Percentiles rank a stretch among this genome's conserved stretches.
Evolutionary conservation across 345 rosid genomes (phyloP).

Genomic region (Arabidopsis arenosa): DNA sequence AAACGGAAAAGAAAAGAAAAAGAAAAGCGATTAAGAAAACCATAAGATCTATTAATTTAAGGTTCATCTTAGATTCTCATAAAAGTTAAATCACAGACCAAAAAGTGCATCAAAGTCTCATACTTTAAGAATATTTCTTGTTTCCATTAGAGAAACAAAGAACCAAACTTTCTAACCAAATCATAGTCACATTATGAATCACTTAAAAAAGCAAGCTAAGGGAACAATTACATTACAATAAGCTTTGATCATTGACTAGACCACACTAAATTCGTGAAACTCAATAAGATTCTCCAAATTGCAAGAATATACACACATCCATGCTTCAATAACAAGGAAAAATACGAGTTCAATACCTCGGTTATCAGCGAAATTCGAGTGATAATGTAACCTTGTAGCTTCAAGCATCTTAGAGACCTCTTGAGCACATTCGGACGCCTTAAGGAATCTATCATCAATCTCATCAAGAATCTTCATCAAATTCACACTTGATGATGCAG

Average conservation of each 20-base stretch:
- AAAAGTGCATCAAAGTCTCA: slow-evolving; percentile 37
- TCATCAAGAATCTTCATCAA: slow-evolving; percentile 67
- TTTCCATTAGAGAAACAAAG: slow-evolving; percentile 32
- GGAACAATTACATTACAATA: not conserved
- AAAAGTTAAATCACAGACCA: slow-evolving; percentile 39
- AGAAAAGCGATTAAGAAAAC: slow-evolving; percentile 25
- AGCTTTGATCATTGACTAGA: slow-evolving; percentile 1
- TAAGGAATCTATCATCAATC: slow-evolving; percentile 87
- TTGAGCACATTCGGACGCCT: slow-evolving; percentile 81
- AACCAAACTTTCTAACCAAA: slow-evolving; percentile 31
- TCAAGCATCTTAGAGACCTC: slow-evolving; percentile 90
- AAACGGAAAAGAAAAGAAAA: slow-evolving; percentile 17
- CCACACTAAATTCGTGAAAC: not conserved
- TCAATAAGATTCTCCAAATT: slow-evolving; percentile 34
- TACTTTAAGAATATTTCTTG: slow-evolving; percentile 27
- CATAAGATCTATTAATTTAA: slow-evolving; percentile 41
- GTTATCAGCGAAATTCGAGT: slow-evolving; percentile 90
- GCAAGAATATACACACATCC: slow-evolving; percentile 15
- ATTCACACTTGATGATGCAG: slow-evolving; percentile 46
- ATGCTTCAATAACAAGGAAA: slow-evolving; percentile 6
- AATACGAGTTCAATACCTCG: slow-evolving; percentile 53
- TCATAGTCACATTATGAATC: slow-evolving; percentile 10
- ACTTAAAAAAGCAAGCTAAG: not conserved
- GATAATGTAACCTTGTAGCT: slow-evolving; percentile 91
- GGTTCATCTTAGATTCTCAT: slow-evolving; percentile 39